Evolutionary conservation across 106 monocot species (phyloP), one percentile per base, ranked within the genome.

Genomic region (Phalaenopsis aphrodite): DNA sequence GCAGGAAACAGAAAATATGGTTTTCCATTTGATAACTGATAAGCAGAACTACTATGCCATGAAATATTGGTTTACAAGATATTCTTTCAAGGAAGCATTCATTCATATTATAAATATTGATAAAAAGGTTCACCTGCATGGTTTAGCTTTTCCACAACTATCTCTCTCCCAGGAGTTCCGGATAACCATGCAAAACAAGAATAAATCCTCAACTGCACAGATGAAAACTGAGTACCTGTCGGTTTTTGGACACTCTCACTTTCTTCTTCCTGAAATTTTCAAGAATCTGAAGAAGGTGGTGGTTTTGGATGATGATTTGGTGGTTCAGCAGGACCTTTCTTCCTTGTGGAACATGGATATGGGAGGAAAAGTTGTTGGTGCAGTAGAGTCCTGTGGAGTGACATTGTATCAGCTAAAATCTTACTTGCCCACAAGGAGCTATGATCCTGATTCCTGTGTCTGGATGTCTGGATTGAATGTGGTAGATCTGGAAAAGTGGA

Each of bases 401-500:
- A 87, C 56, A 88, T 85, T 96, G 74, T 84, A 91, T 72, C 93
- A 96, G 24, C 56, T 96, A 56, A 85, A 84, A 77, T n/a, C 76
- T 77, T 86, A 87, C 76, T 80, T 93, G 65, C 81, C 78, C 8
- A 58, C 81, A 71, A 83, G 72, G 4, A 72, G 24, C 2, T 86
- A 85, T 78, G 76, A 88, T 82, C 39, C 56, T 68, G 68, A 87
- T 67, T 84, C 91, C 69, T 96, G 96, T 81, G 79, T 79, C 42
- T 96, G 96, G 96, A 87, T 90, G 85, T 96, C 96, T 79, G 93
- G 96, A 39, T 3, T 96, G 42, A 96, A 91, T 84, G 84, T 96
- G 48, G 65, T 96, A 78, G 91, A 96, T 85, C 76, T 96, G 81
- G 90, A 87, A 18, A 96, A 81, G 65, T 96, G 96, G 96, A 91